These are phyloP conservation scores for Kodamaea fungicola DNA, from an alignment of 1,139 yeast species.

Conservation along the genomic window DNA sequence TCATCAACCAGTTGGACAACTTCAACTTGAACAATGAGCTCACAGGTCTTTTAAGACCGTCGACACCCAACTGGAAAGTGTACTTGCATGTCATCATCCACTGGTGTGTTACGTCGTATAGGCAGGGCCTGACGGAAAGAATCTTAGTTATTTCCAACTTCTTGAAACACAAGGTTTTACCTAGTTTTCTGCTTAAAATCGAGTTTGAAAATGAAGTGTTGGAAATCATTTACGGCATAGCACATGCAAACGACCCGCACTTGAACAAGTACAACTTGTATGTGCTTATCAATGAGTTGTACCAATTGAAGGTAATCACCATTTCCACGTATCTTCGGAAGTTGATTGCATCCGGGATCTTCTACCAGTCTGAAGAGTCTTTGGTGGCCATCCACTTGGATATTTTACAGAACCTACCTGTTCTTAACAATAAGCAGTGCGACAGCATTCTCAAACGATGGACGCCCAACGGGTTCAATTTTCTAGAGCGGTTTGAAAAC, in stretches of 20 bases:
- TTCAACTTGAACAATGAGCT: slow-evolving; percentile 29
- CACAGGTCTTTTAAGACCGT: slow-evolving; percentile 29
- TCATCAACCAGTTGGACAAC: slow-evolving; percentile 34
- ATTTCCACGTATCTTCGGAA: slow-evolving; percentile 72
- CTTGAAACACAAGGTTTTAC: slow-evolving; percentile 31
- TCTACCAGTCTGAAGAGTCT: slow-evolving; percentile 44
- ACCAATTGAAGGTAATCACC: slow-evolving; percentile 47
- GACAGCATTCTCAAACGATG: slow-evolving; percentile 46
- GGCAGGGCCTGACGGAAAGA: slow-evolving; percentile 29
- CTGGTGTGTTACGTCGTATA: slow-evolving; percentile 49
- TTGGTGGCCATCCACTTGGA: slow-evolving; percentile 43
- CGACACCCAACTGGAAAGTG: slow-evolving; percentile 31
- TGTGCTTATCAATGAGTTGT: slow-evolving; percentile 54
- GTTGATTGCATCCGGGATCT: slow-evolving; percentile 78
- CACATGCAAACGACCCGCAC: slow-evolving; percentile 16
- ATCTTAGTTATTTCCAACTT: slow-evolving; percentile 39
- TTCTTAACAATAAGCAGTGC: slow-evolving; percentile 47
- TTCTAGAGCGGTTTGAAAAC: slow-evolving; percentile 27
- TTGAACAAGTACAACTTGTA: slow-evolving; percentile 36
- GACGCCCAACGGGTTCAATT: slow-evolving; percentile 30
- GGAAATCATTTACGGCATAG: slow-evolving; percentile 24
- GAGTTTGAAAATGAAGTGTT: slow-evolving; percentile 48
- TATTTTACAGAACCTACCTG: slow-evolving; percentile 54
- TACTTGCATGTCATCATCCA: slow-evolving; percentile 36
- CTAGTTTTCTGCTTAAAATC: slow-evolving; percentile 22